Evolutionary conservation across 257 asterid genomes (phyloP).

Genomic region (Cynanchum wilfordii): DNA sequence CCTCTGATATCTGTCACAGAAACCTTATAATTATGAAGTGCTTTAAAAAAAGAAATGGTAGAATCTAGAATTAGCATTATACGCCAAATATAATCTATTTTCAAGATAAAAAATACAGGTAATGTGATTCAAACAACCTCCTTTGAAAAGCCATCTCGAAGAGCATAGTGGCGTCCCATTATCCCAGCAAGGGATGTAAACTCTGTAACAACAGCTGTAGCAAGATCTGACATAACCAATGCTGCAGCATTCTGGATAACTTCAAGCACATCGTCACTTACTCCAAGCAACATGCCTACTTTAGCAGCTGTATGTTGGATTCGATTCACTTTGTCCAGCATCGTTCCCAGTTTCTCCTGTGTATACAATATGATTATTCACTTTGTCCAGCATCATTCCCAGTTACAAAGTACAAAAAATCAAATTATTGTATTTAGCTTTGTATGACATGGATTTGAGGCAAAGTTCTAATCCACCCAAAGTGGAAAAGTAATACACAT

Average conservation of each 20-base stretch:
- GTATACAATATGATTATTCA: slow-evolving; percentile 23
- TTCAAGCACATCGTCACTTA: slow-evolving; percentile 45
- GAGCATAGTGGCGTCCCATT: slow-evolving; percentile 94
- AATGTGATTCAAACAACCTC: slow-evolving; percentile 42
- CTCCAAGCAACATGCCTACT: slow-evolving; percentile 57
- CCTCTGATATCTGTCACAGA: slow-evolving; percentile 68
- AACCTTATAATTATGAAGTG: slow-evolving; percentile 9
- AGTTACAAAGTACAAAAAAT: slow-evolving; percentile 20
- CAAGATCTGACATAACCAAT: slow-evolving; percentile 88
- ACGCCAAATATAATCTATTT: background rate
- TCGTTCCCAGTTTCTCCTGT: slow-evolving; percentile 93
- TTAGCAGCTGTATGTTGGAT: slow-evolving; percentile 56
- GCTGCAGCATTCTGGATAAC: slow-evolving; percentile 68
- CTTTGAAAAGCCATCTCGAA: slow-evolving; percentile 83
- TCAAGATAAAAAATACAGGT: background rate
- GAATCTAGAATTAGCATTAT: background rate
- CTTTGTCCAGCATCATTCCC: slow-evolving; percentile 94
- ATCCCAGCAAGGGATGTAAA: slow-evolving; percentile 91
- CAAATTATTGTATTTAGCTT: background rate
- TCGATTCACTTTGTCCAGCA: slow-evolving; percentile 91
- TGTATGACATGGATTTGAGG: background rate
- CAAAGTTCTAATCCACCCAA: background rate
- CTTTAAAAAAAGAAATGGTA: background rate
- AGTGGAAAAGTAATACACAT: slow-evolving; percentile 3
- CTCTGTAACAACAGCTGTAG: slow-evolving; percentile 88